phyloP scores from a whole-genome alignment of 805 yeast genomes.

The Saccharomyces paradoxus region DNA sequence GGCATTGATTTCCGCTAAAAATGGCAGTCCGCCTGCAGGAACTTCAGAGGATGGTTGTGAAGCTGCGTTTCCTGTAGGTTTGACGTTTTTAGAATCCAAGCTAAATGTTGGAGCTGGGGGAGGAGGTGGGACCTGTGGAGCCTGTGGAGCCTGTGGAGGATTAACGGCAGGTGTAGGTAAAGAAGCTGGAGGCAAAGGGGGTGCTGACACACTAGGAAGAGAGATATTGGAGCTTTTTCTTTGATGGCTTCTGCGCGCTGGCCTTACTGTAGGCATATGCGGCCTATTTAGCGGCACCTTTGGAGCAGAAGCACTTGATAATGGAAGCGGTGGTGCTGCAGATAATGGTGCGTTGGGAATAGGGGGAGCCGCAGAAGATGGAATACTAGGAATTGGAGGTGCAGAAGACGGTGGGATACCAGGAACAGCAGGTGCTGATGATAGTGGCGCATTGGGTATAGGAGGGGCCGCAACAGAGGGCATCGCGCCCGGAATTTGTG shows the following conservation, averaged over 20 bases:
- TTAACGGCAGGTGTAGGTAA: neutral
- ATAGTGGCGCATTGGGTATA: slow-evolving; percentile 1
- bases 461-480: slow-evolving; percentile 8
- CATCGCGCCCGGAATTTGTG: slow-evolving; percentile 13
- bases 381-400: neutral
- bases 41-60: slow-evolving; percentile 13
- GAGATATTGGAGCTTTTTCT: slow-evolving; percentile 3
- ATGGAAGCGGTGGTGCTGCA: slow-evolving; percentile 5
- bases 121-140: slow-evolving; percentile 20
- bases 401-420: neutral
- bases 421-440: slow-evolving; percentile 2
- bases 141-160: slow-evolving; percentile 19
- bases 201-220: slow-evolving; percentile 12
- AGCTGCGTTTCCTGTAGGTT: slow-evolving; percentile 6
- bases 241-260: slow-evolving; percentile 13
- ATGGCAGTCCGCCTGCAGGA: slow-evolving; percentile 39
- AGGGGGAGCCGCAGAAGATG: slow-evolving; percentile 5
- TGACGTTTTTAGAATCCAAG: slow-evolving; percentile 2
- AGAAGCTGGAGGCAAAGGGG: slow-evolving; percentile 11
- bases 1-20: slow-evolving; percentile 45
- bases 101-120: slow-evolving; percentile 15
- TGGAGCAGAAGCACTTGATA: neutral
- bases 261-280: slow-evolving; percentile 15
- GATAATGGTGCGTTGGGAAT: neutral
- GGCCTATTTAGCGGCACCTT: slow-evolving; percentile 8